phyloP scores from a whole-genome alignment of 345 rosid species.

The Gossypium stocksii region DNA sequence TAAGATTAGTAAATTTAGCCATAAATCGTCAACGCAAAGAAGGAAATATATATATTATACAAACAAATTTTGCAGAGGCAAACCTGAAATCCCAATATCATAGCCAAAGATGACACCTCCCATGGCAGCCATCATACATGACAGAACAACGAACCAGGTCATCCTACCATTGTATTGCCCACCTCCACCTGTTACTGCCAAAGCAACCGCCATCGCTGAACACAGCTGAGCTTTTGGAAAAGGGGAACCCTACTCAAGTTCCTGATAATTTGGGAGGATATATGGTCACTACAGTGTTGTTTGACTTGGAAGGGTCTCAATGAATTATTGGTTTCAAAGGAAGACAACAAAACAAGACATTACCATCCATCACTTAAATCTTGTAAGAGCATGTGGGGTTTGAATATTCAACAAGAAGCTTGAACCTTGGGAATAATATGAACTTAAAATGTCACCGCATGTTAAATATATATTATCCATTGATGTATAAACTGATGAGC shows the following conservation, averaged over 20 bases:
- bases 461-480: background rate
- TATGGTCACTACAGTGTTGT: background rate
- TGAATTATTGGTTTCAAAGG: background rate
- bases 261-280: background rate
- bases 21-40: background rate
- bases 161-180: conserved; percentile 45
- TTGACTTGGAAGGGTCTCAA: conserved; percentile 8
- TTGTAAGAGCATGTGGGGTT: conserved; percentile 12
- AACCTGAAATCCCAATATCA: conserved; percentile 82
- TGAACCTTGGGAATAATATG: background rate
- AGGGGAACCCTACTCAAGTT: background rate
- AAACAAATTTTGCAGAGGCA: background rate
- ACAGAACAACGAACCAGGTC: conserved; percentile 56
- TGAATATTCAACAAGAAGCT: conserved; percentile 1
- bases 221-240: background rate
- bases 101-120: conserved; percentile 89
- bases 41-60: background rate
- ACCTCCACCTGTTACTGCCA: conserved; percentile 19
- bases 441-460: background rate
- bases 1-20: background rate
- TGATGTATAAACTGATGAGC: background rate
- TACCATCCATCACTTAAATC: background rate
- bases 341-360: no score
- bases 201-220: conserved; percentile 43
- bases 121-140: conserved; percentile 83